Conservation (phyloP, 768 basidiomycete genomes). For the Ramaria sp. region DNA sequence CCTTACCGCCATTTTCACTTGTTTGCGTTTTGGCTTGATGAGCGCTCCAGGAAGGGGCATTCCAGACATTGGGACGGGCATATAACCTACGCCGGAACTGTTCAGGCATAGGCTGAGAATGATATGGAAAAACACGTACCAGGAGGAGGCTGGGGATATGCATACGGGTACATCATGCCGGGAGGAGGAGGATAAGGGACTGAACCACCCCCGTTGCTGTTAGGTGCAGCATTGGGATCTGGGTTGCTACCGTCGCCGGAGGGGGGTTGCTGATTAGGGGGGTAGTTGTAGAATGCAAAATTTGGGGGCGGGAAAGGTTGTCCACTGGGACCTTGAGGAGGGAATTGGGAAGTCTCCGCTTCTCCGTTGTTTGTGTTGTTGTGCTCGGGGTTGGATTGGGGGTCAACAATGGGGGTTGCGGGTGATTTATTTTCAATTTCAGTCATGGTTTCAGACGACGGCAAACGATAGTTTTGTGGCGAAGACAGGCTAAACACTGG, state of each 20-base stretch:
- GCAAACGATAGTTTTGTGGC: not conserved
- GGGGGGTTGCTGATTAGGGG: conserved; percentile 19
- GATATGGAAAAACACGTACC: not conserved
- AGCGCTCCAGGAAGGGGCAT: conserved; percentile 17
- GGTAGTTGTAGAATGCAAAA: conserved; percentile 13
- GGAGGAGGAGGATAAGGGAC: conserved; percentile 23
- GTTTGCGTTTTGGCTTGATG: conserved; percentile 35
- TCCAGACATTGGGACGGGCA: conserved; percentile 16
- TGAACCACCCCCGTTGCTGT: conserved; percentile 17
- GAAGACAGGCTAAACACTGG: not conserved
- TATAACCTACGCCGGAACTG: conserved; percentile 3
- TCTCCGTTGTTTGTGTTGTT: not conserved
- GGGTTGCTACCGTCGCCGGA: conserved; percentile 7
- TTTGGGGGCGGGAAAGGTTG: conserved; percentile 10
- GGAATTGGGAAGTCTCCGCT: not conserved
- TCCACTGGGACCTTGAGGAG: conserved; percentile 8
- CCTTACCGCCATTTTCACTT: conserved; percentile 50
- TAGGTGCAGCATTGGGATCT: conserved; percentile 20
- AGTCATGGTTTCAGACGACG: conserved; percentile 5
- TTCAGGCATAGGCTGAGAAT: not conserved
- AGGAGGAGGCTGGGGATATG: conserved; percentile 28
- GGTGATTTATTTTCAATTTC: conserved; percentile 7
- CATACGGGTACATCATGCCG: conserved; percentile 23
- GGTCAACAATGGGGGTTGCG: not conserved
- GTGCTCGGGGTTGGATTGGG: not conserved